Conservation (phyloP, 2,329 filamentous ascomycete genomes). For the Nigrospora oryzae region DNA sequence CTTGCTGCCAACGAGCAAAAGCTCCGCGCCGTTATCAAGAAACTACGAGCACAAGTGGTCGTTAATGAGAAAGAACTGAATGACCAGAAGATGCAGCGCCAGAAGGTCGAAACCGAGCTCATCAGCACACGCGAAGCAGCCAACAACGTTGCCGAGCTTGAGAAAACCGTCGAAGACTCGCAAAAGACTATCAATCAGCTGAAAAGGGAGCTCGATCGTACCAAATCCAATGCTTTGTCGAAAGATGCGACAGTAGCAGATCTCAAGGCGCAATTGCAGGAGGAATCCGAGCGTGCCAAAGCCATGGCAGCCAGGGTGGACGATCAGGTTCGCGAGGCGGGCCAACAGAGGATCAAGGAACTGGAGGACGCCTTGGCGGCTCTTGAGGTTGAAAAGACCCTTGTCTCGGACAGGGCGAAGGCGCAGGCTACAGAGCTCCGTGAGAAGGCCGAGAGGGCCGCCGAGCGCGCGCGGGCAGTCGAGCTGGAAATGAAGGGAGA, state of each 20-base stretch:
- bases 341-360: conserved; percentile 42
- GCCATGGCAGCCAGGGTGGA: conserved; percentile 58
- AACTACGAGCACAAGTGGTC: conserved; percentile 57
- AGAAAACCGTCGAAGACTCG: conserved; percentile 42
- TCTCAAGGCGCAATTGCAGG: conserved; percentile 60
- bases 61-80: conserved; percentile 58
- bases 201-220: conserved; percentile 37
- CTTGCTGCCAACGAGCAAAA: conserved; percentile 82
- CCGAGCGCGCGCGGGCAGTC: conserved; percentile 57
- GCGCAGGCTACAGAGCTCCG: conserved; percentile 63
- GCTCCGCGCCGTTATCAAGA: conserved; percentile 75
- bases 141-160: conserved; percentile 40
- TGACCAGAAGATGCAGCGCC: conserved; percentile 49
- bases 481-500: conserved; percentile 80
- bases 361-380: conserved; percentile 52
- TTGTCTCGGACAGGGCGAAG: conserved; percentile 57
- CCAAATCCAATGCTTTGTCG: conserved; percentile 54
- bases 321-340: conserved; percentile 58
- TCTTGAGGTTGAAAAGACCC: conserved; percentile 70
- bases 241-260: conserved; percentile 59
- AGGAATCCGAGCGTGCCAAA: conserved; percentile 58
- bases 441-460: conserved; percentile 64
- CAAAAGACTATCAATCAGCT: conserved; percentile 17
- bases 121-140: conserved; percentile 36
- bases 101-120: conserved; percentile 47